Percentiles rank a stretch among this genome's conserved stretches.
Conservation (phyloP, 225 moss, liverwort and hornwort genomes). For the Bryoerythrophyllum caledonicum region DNA sequence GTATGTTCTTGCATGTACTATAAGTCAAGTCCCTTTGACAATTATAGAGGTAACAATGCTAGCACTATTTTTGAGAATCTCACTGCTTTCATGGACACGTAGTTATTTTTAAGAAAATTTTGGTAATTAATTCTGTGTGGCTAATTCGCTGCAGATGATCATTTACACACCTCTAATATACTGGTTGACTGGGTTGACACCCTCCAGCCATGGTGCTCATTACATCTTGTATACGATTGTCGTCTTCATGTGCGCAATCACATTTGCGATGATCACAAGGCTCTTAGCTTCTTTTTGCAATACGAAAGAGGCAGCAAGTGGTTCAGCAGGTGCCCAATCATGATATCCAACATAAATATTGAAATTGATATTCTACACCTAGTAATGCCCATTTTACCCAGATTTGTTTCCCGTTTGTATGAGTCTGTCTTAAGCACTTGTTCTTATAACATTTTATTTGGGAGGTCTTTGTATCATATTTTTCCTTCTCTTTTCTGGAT, state of each 20-base stretch:
- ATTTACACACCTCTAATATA: constrained; percentile 77
- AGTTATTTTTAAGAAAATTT: neutral
- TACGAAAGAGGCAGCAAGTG: constrained; percentile 76
- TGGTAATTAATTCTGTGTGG: neutral
- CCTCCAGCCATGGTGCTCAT: constrained; percentile 62
- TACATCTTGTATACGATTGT: constrained; percentile 61
- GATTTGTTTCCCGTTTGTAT: neutral
- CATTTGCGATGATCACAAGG: constrained; percentile 68
- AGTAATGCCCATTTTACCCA: too few species aligned
- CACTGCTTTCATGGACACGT: neutral
- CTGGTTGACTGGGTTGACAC: constrained; percentile 81
- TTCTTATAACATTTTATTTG: neutral
- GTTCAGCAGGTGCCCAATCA: constrained; percentile 59
- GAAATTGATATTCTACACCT: neutral
- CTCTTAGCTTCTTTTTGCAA: constrained; percentile 65
- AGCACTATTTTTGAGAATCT: neutral
- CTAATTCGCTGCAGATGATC: constrained; percentile 52
- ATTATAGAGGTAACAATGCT: constrained; percentile 59
- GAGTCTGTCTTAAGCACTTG: constrained; percentile 3
- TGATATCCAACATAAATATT: too few species aligned
- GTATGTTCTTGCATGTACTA: constrained; percentile 72
- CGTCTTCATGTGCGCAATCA: constrained; percentile 58
- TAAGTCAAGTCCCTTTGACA: constrained; percentile 73
- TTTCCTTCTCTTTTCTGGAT: constrained; percentile 87
- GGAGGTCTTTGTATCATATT: constrained; percentile 76